phyloP scores from a whole-genome alignment of 495 filamentous ascomycete species.

The Hypoxylon trugodes region DNA sequence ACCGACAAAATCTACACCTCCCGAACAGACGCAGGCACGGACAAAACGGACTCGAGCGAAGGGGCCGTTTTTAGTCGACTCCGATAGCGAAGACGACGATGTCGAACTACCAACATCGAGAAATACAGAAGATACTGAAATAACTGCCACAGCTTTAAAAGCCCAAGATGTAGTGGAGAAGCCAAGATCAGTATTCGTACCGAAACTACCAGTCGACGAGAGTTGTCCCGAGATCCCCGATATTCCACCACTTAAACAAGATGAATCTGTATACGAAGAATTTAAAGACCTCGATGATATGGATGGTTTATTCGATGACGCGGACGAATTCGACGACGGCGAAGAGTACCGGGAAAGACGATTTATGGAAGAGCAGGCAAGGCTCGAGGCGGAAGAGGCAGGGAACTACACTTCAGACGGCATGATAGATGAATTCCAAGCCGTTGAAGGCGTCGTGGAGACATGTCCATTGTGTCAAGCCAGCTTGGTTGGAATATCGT shows the following conservation, averaged over 20 bases:
- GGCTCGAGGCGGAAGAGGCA: constrained; percentile 63
- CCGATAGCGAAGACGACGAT: constrained; percentile 69
- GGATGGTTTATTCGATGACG: constrained; percentile 59
- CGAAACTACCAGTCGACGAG: constrained; percentile 39
- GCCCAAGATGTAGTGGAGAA: constrained; percentile 6
- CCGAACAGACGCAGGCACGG: neutral
- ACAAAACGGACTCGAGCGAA: constrained; percentile 27
- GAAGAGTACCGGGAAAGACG: constrained; percentile 69
- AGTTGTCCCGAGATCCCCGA: constrained; percentile 33
- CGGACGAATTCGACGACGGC: constrained; percentile 60
- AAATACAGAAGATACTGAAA: constrained; percentile 7
- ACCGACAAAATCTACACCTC: neutral
- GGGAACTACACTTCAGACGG: constrained; percentile 49
- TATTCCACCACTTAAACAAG: constrained; percentile 60
- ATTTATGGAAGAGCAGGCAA: constrained; percentile 69
- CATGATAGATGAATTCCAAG: constrained; percentile 28
- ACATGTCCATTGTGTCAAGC: constrained; percentile 80
- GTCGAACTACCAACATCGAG: constrained; percentile 6
- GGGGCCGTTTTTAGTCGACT: constrained; percentile 72
- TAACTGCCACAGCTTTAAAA: neutral
- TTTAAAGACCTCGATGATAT: constrained; percentile 72
- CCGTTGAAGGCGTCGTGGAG: constrained; percentile 45
- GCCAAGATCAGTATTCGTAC: constrained; percentile 31
- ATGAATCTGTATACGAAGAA: constrained; percentile 55
- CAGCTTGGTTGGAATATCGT: constrained; percentile 65